Conservation (phyloP, 139 green algal genomes). For the Diplosphaera chodatii region DNA sequence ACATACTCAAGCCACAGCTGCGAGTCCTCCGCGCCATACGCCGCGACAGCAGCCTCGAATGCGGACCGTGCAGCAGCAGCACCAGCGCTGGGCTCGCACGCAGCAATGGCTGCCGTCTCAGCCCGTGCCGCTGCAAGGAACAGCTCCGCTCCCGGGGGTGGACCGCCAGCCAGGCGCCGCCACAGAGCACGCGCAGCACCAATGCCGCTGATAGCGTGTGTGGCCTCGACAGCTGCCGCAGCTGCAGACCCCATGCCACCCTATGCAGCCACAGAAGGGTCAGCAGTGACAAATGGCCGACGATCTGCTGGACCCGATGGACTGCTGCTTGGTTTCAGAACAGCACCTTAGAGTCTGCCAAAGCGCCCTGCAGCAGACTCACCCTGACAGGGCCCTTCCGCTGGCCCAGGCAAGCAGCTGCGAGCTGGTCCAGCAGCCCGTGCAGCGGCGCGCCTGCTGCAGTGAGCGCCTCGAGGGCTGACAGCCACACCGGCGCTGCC, state of each 20-base stretch:
- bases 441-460: neutral
- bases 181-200: slow-evolving; percentile 41
- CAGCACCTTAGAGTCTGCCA: neutral
- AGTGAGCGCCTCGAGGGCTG: slow-evolving; percentile 5
- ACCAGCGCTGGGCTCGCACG: too few species aligned
- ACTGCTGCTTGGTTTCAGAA: neutral
- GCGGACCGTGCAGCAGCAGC: neutral
- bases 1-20: slow-evolving; percentile 63
- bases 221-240: slow-evolving; percentile 13
- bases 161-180: slow-evolving; percentile 36
- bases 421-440: neutral
- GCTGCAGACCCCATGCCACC: slow-evolving; percentile 47
- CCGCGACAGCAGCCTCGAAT: slow-evolving; percentile 28
- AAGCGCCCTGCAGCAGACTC: neutral
- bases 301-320: neutral
- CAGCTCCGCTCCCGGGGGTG: slow-evolving; percentile 49
- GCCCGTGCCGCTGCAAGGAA: slow-evolving; percentile 16
- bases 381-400: slow-evolving; percentile 7
- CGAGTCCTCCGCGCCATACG: slow-evolving; percentile 36
- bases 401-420: neutral
- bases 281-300: neutral
- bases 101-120: slow-evolving; percentile 4
- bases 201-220: slow-evolving; percentile 18
- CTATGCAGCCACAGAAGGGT: neutral
- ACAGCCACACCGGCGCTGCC: slow-evolving; percentile 9